These are phyloP conservation scores for Bauhinia variegata DNA, from an alignment of 306 rosid genomes.

Conservation along the genomic window DNA sequence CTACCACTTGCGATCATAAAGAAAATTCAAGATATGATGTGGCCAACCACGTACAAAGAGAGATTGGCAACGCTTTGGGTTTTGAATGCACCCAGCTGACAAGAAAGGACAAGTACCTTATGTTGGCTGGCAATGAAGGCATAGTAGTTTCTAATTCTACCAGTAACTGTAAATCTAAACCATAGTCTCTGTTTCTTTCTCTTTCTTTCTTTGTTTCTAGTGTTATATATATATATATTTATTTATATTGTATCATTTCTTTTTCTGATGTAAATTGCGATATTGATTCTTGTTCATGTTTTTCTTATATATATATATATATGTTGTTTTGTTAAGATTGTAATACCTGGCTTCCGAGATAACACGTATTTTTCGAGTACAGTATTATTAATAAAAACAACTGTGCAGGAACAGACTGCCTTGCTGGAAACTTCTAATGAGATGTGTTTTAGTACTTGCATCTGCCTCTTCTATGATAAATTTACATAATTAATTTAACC, in stretches of 20 bases:
- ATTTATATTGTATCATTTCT: not conserved
- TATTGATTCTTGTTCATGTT: not conserved
- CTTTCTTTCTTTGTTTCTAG: not conserved
- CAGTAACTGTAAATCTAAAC: not conserved
- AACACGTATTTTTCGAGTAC: too few relatives aligned
- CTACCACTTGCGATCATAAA: not conserved
- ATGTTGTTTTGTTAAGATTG: slow-evolving; percentile 11
- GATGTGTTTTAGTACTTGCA: not conserved
- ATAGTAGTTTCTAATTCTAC: slow-evolving; percentile 39
- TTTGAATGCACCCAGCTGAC: slow-evolving; percentile 72
- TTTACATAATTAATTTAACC: too few relatives aligned
- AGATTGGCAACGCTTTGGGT: slow-evolving; percentile 57
- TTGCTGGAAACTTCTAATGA: not conserved
- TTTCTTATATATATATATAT: not conserved
- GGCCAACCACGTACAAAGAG: slow-evolving; percentile 65
- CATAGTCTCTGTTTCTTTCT: not conserved
- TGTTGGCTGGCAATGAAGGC: slow-evolving; percentile 88
- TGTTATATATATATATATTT: slow-evolving; percentile 1
- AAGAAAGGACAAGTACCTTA: slow-evolving; percentile 77
- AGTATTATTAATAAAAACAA: too few relatives aligned
- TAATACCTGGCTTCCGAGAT: not conserved
- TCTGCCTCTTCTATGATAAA: too few relatives aligned
- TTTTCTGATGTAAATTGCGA: not conserved
- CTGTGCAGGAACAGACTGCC: too few relatives aligned
- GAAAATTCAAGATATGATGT: slow-evolving; percentile 43